phyloP scores from a whole-genome alignment of 768 basidiomycete species.

The Coprinopsis marcescibilis region DNA sequence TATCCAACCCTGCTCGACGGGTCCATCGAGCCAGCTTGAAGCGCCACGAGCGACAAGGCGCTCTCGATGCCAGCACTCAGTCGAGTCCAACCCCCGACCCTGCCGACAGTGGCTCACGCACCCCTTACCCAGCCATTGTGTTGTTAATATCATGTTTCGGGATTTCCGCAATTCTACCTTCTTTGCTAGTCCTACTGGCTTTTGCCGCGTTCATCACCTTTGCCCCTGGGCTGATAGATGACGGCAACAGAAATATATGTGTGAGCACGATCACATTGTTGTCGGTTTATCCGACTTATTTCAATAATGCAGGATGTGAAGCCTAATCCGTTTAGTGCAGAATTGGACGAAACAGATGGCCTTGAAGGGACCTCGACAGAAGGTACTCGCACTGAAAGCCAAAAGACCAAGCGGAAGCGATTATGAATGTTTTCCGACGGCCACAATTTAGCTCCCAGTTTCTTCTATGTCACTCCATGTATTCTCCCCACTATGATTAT shows the following conservation, averaged over 20 bases:
- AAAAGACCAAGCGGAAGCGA: too few relatives aligned
- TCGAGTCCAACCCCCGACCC: neutral
- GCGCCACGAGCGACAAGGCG: neutral
- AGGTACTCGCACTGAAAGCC: too few relatives aligned
- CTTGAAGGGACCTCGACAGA: too few relatives aligned
- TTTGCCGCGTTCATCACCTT: constrained; percentile 5
- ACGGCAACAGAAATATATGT: neutral
- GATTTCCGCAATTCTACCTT: constrained; percentile 3
- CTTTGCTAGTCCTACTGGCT: neutral
- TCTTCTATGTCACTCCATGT: too few relatives aligned
- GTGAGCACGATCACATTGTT: neutral
- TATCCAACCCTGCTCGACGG: neutral
- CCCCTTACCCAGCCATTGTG: constrained; percentile 2
- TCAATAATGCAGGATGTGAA: too few relatives aligned
- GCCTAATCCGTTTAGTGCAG: too few relatives aligned
- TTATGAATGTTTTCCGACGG: too few relatives aligned
- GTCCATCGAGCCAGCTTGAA: neutral
- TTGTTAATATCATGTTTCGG: constrained; percentile 2
- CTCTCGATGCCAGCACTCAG: neutral
- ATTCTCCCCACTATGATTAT: too few relatives aligned
- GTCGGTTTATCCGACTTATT: neutral
- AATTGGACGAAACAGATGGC: too few relatives aligned
- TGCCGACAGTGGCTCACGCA: neutral
- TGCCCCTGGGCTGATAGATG: neutral
- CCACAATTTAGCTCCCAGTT: too few relatives aligned